phyloP scores from a whole-genome alignment of 2,329 filamentous ascomycete genomes.

The Cryphonectria naterciae region DNA sequence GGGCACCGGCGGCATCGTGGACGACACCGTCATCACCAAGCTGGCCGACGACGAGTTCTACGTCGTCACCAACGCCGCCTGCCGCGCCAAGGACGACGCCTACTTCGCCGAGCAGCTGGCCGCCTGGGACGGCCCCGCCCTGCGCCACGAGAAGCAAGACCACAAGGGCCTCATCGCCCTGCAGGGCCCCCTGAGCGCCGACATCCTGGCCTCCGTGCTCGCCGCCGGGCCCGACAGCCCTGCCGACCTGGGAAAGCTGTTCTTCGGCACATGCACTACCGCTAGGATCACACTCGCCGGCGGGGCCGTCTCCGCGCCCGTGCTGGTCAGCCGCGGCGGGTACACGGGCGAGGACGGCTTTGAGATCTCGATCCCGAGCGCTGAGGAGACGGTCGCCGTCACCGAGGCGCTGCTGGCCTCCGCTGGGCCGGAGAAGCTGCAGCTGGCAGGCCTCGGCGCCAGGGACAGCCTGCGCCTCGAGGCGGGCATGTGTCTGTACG shows the following conservation, averaged over 20 bases:
- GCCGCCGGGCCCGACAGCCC: slow-evolving; percentile 51
- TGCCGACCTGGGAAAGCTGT: slow-evolving; percentile 66
- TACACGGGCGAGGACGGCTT: slow-evolving; percentile 99
- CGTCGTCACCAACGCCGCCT: slow-evolving; percentile 93
- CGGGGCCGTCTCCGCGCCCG: slow-evolving; percentile 48
- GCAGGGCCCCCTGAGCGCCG: slow-evolving; percentile 79
- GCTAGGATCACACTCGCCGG: slow-evolving; percentile 67
- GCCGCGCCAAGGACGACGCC: slow-evolving; percentile 82
- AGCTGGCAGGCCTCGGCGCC: slow-evolving; percentile 85
- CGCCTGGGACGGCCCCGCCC: slow-evolving; percentile 40
- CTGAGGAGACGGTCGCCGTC: slow-evolving; percentile 63
- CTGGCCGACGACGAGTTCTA: slow-evolving; percentile 79
- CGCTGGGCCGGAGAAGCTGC: slow-evolving; percentile 65
- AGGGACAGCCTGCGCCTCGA: slow-evolving; percentile 92
- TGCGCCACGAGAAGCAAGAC: slow-evolving; percentile 56
- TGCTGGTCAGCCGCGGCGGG: slow-evolving; percentile 84
- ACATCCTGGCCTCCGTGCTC: slow-evolving; percentile 69
- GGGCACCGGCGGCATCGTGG: slow-evolving; percentile 84
- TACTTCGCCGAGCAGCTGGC: slow-evolving; percentile 76
- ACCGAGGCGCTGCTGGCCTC: slow-evolving; percentile 71
- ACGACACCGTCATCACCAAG: slow-evolving; percentile 89
- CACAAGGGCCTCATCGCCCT: slow-evolving; percentile 82
- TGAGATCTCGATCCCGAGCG: slow-evolving; percentile 81
- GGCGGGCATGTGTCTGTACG: slow-evolving; percentile 99
- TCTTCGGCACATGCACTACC: slow-evolving; percentile 78